Base-by-base conservation (phyloP, 2,329 filamentous ascomycete genomes). In the Rutstroemia sp. region DNA sequence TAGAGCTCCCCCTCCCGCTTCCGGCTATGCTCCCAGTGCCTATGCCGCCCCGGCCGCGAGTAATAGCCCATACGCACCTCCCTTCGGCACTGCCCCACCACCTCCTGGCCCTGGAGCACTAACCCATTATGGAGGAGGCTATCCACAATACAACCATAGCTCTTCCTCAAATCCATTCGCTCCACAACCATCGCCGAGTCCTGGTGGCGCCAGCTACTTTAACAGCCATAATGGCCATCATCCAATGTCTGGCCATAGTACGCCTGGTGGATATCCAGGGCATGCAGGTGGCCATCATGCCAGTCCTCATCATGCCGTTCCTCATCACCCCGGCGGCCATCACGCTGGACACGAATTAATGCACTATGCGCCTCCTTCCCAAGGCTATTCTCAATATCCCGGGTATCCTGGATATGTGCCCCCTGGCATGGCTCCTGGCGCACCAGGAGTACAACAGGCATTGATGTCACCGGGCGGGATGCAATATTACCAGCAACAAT, bases 191-290 rank as follows among this genome's bases (percentile, higher is more conserved):
- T 68, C 59, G 8, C 60, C 57, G 17, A 57, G 52, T 61, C 30
- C 71, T 64, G 54, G 58, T 19, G 65, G 64, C 42, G 65, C 65
- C 38, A 64, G 64, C 17, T 69, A 67, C 49, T 69, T 68, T 44
- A 64, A 61, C 49, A 60, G 58, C 46, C 61, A 53, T 10, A 30
- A 17, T 30, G 47, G 27, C 25, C 65, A 67, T n/a, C 81, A 77
- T 58, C 75, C 63, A 73, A 78, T 66, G 74, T 73, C 58, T 57
- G 59, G 59, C 9, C 63, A 67, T 38, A 65, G 58, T 48, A 55
- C 61, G 10, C 60, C 65, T 38, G 61, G 59, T 44, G 51, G 51
- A 17, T 54, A 54, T 40, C 45, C 44, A 39, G 56, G 55, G 5
- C 65, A 64, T 55, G 50, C 45, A n/a, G 60, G 60, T 21, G 39